Conservation (phyloP, 441 rosid species). For the Gossypium lobatum region DNA sequence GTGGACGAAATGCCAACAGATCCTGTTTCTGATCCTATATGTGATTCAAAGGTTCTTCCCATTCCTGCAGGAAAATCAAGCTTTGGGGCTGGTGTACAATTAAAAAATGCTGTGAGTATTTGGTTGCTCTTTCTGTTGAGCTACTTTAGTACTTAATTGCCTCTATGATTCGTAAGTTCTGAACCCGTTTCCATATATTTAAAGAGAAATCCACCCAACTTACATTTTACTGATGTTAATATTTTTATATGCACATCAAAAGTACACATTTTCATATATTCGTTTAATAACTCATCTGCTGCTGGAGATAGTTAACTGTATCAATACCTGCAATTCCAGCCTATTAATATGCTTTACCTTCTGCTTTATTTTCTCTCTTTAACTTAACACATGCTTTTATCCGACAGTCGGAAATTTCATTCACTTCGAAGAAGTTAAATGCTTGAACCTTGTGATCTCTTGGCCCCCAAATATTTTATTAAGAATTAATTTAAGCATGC, state of each 20-base stretch:
- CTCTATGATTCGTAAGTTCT: neutral
- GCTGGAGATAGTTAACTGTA: neutral
- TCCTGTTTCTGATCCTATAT: slow-evolving; percentile 87
- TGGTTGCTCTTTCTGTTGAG: neutral
- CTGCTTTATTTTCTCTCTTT: neutral
- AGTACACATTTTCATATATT: neutral
- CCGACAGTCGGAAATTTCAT: neutral
- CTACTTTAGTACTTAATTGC: neutral
- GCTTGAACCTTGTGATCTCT: neutral
- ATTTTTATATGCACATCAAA: neutral
- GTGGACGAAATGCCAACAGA: slow-evolving; percentile 90
- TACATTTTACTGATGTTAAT: neutral
- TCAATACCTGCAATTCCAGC: neutral
- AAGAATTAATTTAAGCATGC: neutral
- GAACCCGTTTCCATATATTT: neutral
- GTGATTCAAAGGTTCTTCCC: slow-evolving; percentile 84
- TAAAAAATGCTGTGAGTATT: slow-evolving; percentile 67
- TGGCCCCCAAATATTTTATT: neutral
- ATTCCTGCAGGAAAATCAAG: slow-evolving; percentile 84
- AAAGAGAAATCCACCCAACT: neutral
- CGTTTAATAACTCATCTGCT: neutral
- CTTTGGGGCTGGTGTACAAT: slow-evolving; percentile 87
- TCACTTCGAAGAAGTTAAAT: neutral
- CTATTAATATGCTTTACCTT: neutral
- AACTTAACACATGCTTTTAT: neutral